phyloP scores from a whole-genome alignment of 495 filamentous ascomycete species.

The Oleoguttula mirabilis region DNA sequence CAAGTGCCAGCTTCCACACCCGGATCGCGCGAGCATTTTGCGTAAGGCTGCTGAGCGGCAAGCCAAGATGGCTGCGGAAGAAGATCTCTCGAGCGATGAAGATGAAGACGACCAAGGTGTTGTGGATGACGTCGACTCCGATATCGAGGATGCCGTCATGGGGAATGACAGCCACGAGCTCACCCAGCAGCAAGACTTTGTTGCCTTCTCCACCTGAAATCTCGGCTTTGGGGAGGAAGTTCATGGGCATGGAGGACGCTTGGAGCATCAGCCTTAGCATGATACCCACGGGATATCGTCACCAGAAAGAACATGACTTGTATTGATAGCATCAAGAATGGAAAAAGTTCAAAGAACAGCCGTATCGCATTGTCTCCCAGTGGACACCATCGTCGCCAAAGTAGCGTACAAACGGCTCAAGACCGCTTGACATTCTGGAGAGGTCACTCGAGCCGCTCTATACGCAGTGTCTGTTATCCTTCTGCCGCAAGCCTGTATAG shows the following conservation, averaged over 20 bases:
- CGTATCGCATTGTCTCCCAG: no score
- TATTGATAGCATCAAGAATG: no score
- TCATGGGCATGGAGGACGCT: background rate
- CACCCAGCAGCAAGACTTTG: constrained; percentile 56
- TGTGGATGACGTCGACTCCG: constrained; percentile 81
- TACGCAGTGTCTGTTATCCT: no score
- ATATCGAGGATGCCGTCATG: constrained; percentile 53
- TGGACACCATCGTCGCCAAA: no score
- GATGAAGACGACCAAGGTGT: constrained; percentile 59
- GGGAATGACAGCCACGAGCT: constrained; percentile 39
- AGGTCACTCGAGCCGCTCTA: no score
- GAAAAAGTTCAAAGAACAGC: no score
- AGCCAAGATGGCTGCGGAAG: constrained; percentile 36
- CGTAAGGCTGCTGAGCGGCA: constrained; percentile 43
- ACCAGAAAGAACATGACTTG: no score
- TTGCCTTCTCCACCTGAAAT: constrained; percentile 46
- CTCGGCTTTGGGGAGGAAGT: no score
- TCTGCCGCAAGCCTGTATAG: no score
- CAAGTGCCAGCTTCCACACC: constrained; percentile 67
- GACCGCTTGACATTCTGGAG: no score
- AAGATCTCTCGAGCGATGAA: constrained; percentile 77
- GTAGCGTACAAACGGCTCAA: no score
- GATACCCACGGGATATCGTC: no score
- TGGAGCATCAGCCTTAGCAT: background rate
- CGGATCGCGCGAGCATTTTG: constrained; percentile 69